Conservation (phyloP, 345 rosid species). For the Salix exigua region DNA sequence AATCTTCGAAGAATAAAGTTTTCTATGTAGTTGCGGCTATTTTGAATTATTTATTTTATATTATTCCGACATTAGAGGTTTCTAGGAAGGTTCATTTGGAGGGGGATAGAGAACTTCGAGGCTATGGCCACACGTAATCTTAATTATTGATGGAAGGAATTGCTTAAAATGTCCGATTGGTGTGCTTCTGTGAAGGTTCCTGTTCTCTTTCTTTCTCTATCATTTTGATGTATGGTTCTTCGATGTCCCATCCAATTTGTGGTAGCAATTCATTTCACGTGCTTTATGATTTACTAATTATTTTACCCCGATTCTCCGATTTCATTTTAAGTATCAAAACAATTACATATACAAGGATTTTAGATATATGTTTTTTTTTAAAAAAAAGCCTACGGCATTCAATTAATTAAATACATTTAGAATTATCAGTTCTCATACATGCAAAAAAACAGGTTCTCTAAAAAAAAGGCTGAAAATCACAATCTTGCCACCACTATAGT, state of each 20-base stretch:
- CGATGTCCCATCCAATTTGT: neutral
- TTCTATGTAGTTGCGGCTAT: neutral
- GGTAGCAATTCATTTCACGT: neutral
- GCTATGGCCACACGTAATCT: neutral
- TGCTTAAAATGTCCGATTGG: constrained; percentile 12
- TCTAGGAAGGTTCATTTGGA: constrained; percentile 46
- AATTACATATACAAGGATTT: too few species aligned
- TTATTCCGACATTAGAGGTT: constrained; percentile 10
- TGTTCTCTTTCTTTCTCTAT: neutral
- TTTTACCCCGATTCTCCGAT: too few species aligned
- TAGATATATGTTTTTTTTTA: too few species aligned
- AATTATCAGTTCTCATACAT: too few species aligned
- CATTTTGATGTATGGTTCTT: constrained; percentile 23
- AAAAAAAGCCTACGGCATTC: too few species aligned
- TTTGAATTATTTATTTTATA: neutral
- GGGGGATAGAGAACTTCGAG: neutral
- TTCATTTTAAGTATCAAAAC: too few species aligned
- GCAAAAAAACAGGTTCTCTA: too few species aligned
- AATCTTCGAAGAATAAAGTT: too few species aligned
- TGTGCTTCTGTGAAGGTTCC: constrained; percentile 47
- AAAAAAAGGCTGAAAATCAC: too few species aligned
- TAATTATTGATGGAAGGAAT: neutral
- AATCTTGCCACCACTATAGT: too few species aligned
- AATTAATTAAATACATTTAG: too few species aligned
- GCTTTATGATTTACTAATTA: too few species aligned